Conservation (phyloP, 306 rosid genomes). For the Ochetophila trinervis region DNA sequence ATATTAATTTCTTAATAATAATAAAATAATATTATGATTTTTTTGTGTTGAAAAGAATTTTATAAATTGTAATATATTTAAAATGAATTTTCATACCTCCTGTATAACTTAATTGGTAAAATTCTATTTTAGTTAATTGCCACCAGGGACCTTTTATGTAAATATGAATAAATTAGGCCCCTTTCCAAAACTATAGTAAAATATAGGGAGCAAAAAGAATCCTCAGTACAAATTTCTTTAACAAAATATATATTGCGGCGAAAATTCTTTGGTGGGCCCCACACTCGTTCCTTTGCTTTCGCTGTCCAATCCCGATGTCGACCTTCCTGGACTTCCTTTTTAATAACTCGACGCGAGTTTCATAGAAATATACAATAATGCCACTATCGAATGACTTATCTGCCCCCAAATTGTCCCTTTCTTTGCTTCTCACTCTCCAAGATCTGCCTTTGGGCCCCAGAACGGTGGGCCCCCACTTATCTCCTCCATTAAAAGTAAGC, state of each 20-base stretch:
- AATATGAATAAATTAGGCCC: neutral
- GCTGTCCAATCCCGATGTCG: conserved; percentile 14
- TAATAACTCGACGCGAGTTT: neutral
- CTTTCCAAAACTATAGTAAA: neutral
- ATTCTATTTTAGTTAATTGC: no score
- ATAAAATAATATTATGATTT: no score
- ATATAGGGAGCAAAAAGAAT: neutral
- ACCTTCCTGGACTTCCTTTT: neutral
- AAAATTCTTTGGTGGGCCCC: conserved; percentile 21
- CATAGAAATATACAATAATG: neutral
- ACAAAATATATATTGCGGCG: conserved; percentile 14
- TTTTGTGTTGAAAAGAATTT: no score
- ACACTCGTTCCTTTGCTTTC: neutral
- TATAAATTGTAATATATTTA: no score
- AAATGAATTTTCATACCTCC: no score
- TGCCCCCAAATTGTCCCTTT: neutral
- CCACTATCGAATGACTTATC: conserved; percentile 1
- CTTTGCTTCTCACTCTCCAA: neutral
- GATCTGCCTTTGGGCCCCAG: no score
- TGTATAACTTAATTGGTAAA: no score
- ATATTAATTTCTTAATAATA: no score
- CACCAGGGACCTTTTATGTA: no score
- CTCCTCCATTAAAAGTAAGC: neutral
- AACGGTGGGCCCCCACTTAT: neutral
- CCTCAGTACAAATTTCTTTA: neutral